Conservation (phyloP, 495 filamentous ascomycete species). For the Collariella sp. region DNA sequence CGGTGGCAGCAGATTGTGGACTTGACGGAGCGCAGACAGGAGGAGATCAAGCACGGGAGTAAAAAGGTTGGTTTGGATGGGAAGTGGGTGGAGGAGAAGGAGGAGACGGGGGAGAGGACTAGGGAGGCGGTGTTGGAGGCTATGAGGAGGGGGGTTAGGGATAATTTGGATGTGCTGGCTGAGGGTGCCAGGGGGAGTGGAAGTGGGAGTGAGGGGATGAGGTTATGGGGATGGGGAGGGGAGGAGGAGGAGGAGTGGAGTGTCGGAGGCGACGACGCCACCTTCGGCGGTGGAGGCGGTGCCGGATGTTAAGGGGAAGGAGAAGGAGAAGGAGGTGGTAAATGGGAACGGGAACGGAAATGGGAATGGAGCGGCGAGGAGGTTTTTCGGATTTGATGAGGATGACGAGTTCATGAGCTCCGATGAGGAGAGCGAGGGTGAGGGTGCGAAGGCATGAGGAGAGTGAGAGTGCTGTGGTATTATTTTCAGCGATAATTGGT, state of each 20-base stretch:
- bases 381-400: conserved; percentile 80
- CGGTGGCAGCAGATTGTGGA: conserved; percentile 82
- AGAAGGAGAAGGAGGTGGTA: not conserved
- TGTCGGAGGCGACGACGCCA: conserved; percentile 30
- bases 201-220: conserved; percentile 27
- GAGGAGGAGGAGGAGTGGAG: conserved; percentile 26
- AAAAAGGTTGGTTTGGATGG: conserved; percentile 64
- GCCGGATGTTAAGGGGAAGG: conserved; percentile 11
- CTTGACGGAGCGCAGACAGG: conserved; percentile 67
- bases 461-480: not conserved
- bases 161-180: conserved; percentile 36
- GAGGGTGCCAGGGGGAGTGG: conserved; percentile 19
- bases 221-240: conserved; percentile 32
- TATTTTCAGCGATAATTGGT: not conserved
- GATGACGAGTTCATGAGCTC: conserved; percentile 85
- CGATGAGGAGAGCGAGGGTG: conserved; percentile 50
- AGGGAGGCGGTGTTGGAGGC: conserved; percentile 73
- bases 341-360: conserved; percentile 31
- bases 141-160: conserved; percentile 58
- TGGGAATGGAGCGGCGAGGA: conserved; percentile 33
- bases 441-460: conserved; percentile 14
- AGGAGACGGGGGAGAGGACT: conserved; percentile 72
- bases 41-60: conserved; percentile 62
- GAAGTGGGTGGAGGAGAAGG: conserved; percentile 89
- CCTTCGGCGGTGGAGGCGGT: conserved; percentile 25